These are phyloP conservation scores for Aspergillus quadricinctus DNA, from an alignment of 2,329 filamentous ascomycete genomes.

Conservation along the genomic window DNA sequence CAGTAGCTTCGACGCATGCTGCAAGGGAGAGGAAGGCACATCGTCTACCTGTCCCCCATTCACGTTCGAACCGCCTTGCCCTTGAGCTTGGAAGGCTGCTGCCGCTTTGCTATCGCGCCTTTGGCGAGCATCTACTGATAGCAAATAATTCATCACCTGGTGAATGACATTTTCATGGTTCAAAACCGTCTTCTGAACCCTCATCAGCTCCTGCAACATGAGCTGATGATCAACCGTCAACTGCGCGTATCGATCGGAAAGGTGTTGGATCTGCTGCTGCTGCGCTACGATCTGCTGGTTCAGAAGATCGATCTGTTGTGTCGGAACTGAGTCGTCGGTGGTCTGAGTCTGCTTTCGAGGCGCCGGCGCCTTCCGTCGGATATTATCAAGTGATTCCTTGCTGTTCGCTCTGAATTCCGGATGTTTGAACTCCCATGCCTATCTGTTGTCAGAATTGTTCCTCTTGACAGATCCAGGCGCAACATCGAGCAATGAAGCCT, in stretches of 20 bases:
- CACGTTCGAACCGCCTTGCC: slow-evolving; percentile 35
- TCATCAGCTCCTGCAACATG: slow-evolving; percentile 60
- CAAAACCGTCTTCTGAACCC: slow-evolving; percentile 65
- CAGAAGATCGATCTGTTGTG: slow-evolving; percentile 83
- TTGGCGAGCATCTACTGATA: slow-evolving; percentile 60
- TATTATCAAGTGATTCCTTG: slow-evolving; percentile 95
- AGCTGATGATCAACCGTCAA: slow-evolving; percentile 64
- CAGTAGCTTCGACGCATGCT: slow-evolving; percentile 63
- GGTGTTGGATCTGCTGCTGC: slow-evolving; percentile 82
- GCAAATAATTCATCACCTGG: slow-evolving; percentile 65
- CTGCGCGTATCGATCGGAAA: slow-evolving; percentile 81
- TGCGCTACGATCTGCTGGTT: slow-evolving; percentile 85
- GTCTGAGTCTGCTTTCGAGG: slow-evolving; percentile 67
- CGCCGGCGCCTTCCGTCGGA: slow-evolving; percentile 88
- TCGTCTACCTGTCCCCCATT: slow-evolving; percentile 54
- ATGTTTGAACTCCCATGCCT: slow-evolving; percentile 97
- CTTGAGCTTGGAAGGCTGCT: slow-evolving; percentile 40
- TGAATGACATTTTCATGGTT: slow-evolving; percentile 69
- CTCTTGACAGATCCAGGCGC: not conserved
- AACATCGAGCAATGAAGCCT: slow-evolving; percentile 6
- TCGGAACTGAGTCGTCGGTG: slow-evolving; percentile 71
- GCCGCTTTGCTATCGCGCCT: slow-evolving; percentile 55
- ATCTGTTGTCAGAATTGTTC: slow-evolving; percentile 9
- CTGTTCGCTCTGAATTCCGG: slow-evolving; percentile 94
- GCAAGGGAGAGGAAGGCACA: slow-evolving; percentile 62